phyloP scores from a whole-genome alignment of 257 asterid species.

The Lycium barbarum region DNA sequence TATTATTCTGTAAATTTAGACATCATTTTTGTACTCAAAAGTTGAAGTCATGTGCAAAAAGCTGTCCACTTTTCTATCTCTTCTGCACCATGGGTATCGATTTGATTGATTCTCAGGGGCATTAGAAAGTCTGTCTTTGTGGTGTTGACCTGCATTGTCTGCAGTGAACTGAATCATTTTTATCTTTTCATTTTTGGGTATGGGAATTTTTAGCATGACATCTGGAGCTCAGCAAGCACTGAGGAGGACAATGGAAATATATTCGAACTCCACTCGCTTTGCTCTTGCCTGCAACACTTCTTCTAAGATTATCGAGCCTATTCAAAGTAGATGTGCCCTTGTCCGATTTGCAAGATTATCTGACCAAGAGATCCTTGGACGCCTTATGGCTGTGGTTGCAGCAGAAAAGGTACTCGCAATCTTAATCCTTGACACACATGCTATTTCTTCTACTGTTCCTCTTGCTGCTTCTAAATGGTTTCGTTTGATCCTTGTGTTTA shows the following conservation, averaged over 20 bases:
- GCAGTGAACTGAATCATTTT: neutral
- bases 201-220: slow-evolving; percentile 71
- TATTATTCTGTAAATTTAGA: neutral
- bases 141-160: slow-evolving; percentile 13
- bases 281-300: slow-evolving; percentile 98
- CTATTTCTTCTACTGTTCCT: neutral
- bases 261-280: slow-evolving; percentile 92
- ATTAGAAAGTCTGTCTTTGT: slow-evolving; percentile 1
- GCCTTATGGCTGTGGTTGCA: slow-evolving; percentile 87
- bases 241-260: slow-evolving; percentile 98
- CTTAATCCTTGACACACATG: neutral
- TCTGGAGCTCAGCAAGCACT: slow-evolving; percentile 99
- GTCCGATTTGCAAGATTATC: slow-evolving; percentile 89
- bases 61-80: neutral
- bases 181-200: neutral
- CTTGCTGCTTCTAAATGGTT: neutral
- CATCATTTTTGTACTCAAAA: neutral
- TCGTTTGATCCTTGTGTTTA: neutral
- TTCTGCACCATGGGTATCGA: neutral
- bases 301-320: slow-evolving; percentile 91
- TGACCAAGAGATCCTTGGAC: slow-evolving; percentile 96
- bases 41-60: neutral
- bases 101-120: neutral
- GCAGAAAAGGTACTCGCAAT: slow-evolving; percentile 75
- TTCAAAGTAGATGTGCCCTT: slow-evolving; percentile 97